Conservation (phyloP, 768 basidiomycete genomes). For the Cystofilobasidium bisporidii region DNA sequence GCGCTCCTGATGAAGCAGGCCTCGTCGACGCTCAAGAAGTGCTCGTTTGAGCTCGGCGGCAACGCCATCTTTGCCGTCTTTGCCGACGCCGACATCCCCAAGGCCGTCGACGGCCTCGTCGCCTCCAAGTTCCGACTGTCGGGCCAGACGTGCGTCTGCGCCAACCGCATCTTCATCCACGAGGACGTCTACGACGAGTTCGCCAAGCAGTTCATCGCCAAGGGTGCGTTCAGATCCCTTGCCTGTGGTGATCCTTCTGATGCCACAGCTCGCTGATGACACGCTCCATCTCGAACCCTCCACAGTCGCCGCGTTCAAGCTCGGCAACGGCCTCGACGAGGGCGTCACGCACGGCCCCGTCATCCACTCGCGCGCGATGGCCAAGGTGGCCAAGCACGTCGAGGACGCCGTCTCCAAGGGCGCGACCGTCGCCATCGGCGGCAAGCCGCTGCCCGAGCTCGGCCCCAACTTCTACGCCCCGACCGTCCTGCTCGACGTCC, state of each 20-base stretch:
- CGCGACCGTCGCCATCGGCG: conserved; percentile 83
- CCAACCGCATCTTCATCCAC: conserved; percentile 84
- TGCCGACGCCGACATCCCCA: conserved; percentile 85
- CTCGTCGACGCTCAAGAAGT: conserved; percentile 71
- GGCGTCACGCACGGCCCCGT: conserved; percentile 80
- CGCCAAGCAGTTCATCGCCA: conserved; percentile 69
- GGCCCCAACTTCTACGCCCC: conserved; percentile 63
- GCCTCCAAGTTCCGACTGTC: conserved; percentile 67
- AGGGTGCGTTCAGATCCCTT: too few relatives aligned
- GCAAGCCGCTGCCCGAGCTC: conserved; percentile 43
- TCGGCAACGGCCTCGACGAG: conserved; percentile 76
- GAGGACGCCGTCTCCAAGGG: conserved; percentile 77
- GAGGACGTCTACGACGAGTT: conserved; percentile 86
- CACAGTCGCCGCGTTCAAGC: conserved; percentile 67
- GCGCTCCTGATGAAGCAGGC: conserved; percentile 65
- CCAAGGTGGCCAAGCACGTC: conserved; percentile 78
- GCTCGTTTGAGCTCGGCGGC: conserved; percentile 81
- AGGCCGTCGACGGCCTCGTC: conserved; percentile 70
- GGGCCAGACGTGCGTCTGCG: conserved; percentile 58
- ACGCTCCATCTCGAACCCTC: not conserved
- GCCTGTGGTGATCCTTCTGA: not conserved
- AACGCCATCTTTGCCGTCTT: conserved; percentile 95
- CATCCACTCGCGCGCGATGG: conserved; percentile 73
- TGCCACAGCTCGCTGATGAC: not conserved
- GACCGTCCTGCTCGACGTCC: conserved; percentile 80